Conservation (phyloP, 2,329 filamentous ascomycete species). For the Cladosporium sp. region DNA sequence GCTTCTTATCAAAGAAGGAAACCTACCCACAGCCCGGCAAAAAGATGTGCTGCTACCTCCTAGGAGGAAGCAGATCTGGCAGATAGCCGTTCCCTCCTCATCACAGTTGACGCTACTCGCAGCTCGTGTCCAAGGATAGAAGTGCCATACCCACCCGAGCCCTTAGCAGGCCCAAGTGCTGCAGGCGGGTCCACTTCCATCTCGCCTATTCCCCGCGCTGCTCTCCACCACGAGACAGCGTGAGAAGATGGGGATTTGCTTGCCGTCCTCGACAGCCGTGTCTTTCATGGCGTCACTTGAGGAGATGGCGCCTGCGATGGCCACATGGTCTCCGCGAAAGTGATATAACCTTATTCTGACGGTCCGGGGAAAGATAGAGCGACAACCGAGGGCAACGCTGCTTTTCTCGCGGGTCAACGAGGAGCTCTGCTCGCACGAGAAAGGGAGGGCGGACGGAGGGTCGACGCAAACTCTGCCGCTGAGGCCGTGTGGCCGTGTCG, state of each 20-base stretch:
- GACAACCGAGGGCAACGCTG: background rate
- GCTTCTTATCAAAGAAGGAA: background rate
- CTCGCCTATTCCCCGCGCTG: constrained; percentile 8
- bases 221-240: background rate
- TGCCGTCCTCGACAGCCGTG: constrained; percentile 13
- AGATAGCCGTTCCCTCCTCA: constrained; percentile 7
- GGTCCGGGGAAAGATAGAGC: constrained; percentile 9
- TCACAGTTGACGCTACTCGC: constrained; percentile 1
- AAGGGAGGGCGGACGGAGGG: background rate
- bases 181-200: constrained; percentile 5
- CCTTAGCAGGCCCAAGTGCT: constrained; percentile 3
- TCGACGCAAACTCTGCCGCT: constrained; percentile 4
- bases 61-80: background rate
- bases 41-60: constrained; percentile 1
- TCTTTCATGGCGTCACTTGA: constrained; percentile 5
- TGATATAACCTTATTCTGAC: constrained; percentile 5
- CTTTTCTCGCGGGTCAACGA: background rate
- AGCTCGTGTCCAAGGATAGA: constrained; percentile 6
- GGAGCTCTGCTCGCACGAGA: background rate
- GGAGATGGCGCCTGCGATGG: constrained; percentile 2
- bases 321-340: constrained; percentile 7
- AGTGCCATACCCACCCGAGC: background rate
- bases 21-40: constrained; percentile 2
- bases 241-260: constrained; percentile 2
- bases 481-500: background rate